Base-by-base conservation (phyloP, 1,284 basidiomycete species). In the Thecaphora thlaspeos region DNA sequence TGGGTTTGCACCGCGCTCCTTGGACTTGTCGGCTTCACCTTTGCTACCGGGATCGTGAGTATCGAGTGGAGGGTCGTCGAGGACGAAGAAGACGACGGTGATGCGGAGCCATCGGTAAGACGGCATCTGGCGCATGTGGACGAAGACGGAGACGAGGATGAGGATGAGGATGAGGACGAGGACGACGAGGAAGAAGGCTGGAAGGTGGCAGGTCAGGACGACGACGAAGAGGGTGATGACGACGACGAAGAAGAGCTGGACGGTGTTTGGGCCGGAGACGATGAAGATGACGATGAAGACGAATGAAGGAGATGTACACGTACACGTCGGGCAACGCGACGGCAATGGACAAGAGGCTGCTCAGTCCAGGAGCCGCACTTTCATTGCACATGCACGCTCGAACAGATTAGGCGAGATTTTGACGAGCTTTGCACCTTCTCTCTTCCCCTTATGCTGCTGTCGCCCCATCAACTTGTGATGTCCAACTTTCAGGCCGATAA, bases 41-140 rank as follows among this genome's bases (percentile, higher is more conserved):
- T 71, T 47, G 59, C 60, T 22, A 69, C 63, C 36, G 71, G 71
- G 36, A 61, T 73, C 56, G 61, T 73, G 51, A 67, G 60, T 55
- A 60, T 73, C 26, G 51, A 61, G 41, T 50, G 52, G 15, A 51
- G 50, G 18, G 59, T 46, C 2, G 57, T 46, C 17, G 42, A 51
- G 3, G 46, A 49, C 40, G 48, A 52, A 17, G 51, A 52, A 11
- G 60, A 48, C 4, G 56, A 44, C 3, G 53, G 52, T 1, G 55
- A 48, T 5, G 55, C 51, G 38, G 14, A 5, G 46, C 32, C 4
- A 30, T 34, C n/a, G 44, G 18, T 3, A 30, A 46, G 8, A 30
- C 32, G 10, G 32, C 32, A 46, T 8, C 23, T 17, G 23, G 23
- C n/a, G 7, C 36, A 47, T n/a, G 50, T 60, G 1, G 63, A 56